Evolutionary conservation across 306 rosid species (phyloP).

Genomic region (Cyamopsis tetragonoloba): DNA sequence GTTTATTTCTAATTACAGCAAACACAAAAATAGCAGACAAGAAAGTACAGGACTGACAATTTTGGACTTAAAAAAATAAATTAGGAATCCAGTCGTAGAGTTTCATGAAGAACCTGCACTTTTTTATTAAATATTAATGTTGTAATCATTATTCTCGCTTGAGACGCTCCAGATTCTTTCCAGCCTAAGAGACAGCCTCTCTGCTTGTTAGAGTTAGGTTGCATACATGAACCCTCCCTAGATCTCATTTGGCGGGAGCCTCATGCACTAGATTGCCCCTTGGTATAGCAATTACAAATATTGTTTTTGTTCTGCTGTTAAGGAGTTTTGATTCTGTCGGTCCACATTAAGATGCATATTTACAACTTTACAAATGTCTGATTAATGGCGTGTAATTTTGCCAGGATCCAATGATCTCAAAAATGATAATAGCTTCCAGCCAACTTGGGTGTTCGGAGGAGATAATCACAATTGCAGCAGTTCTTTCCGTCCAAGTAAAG

Average conservation of each 20-base stretch:
- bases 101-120: background rate
- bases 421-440: constrained; percentile 83
- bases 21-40: background rate
- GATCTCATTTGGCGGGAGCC: no score
- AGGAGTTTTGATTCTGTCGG: background rate
- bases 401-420: constrained; percentile 95
- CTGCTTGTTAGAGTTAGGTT: no score
- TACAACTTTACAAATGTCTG: background rate
- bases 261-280: no score
- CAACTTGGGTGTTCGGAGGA: constrained; percentile 90
- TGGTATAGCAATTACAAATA: background rate
- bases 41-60: background rate
- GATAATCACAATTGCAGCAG: constrained; percentile 81
- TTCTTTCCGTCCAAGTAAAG: constrained; percentile 85
- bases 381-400: constrained; percentile 10
- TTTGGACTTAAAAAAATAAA: background rate
- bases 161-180: background rate
- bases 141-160: background rate
- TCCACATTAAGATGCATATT: background rate
- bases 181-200: background rate
- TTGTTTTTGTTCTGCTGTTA: background rate
- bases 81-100: background rate
- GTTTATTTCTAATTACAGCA: constrained; percentile 5
- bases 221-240: no score
- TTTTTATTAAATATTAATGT: background rate